Percentiles rank a stretch among this genome's conserved stretches.
These are phyloP conservation scores for Nigrograna mackinnonii DNA, from an alignment of 2,329 filamentous ascomycete genomes.

Conservation along the genomic window DNA sequence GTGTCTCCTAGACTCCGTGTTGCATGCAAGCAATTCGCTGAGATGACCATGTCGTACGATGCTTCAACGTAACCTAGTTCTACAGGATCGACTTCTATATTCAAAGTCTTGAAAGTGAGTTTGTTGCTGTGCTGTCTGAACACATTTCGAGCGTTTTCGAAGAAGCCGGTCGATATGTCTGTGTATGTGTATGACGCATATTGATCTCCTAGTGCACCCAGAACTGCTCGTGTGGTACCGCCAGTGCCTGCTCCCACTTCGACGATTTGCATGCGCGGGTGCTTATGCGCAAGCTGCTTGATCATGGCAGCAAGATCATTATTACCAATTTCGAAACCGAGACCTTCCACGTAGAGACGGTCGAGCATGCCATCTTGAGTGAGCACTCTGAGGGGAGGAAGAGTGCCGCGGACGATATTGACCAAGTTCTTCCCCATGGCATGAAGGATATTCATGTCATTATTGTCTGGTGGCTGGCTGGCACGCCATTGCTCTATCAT, in stretches of 20 bases:
- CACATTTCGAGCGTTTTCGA: conserved; percentile 1
- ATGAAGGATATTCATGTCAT: conserved; percentile 9
- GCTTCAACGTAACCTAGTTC: conserved; percentile 37
- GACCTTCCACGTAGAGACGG: conserved; percentile 1
- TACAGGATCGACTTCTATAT: background rate
- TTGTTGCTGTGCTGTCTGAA: conserved; percentile 4
- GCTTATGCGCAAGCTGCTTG: conserved; percentile 1
- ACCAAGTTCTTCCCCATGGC: conserved; percentile 7
- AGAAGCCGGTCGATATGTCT: conserved; percentile 13
- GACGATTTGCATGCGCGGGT: conserved; percentile 19
- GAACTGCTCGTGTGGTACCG: conserved; percentile 7
- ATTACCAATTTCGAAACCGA: background rate
- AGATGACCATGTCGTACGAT: conserved; percentile 12
- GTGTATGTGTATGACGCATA: conserved; percentile 10
- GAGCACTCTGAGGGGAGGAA: conserved; percentile 1
- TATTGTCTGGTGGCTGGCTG: background rate
- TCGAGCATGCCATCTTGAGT: conserved; percentile 8
- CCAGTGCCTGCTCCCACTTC: conserved; percentile 31
- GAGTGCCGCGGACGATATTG: background rate
- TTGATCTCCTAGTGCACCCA: background rate
- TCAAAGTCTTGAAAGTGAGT: conserved; percentile 3
- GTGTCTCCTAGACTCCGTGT: conserved; percentile 7
- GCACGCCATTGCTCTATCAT: background rate
- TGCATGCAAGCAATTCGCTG: conserved; percentile 13
- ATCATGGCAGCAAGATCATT: background rate